Percentiles rank a stretch among this genome's conserved stretches.
Evolutionary conservation across 106 monocot species (phyloP).

Genomic region (Allium sativum): DNA sequence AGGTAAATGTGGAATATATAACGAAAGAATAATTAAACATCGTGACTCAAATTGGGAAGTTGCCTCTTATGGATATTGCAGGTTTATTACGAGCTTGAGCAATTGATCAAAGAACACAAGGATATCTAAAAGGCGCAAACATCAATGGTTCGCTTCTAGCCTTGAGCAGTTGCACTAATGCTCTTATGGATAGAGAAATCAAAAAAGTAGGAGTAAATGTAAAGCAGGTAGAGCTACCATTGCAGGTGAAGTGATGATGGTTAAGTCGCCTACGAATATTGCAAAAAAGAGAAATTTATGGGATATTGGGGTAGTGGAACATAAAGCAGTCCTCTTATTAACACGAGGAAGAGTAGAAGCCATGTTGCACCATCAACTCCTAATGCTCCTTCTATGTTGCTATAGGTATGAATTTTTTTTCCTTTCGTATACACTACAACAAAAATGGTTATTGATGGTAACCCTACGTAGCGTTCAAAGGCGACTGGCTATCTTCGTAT

Average conservation of each 20-base stretch:
- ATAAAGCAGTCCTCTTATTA: constrained; percentile 62
- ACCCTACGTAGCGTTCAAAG: too few species aligned
- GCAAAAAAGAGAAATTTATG: constrained; percentile 89
- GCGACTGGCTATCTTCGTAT: too few species aligned
- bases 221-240: background rate
- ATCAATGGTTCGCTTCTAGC: constrained; percentile 95
- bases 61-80: constrained; percentile 89
- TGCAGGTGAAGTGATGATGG: constrained; percentile 32
- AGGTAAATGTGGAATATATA: constrained; percentile 75
- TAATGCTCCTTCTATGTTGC: constrained; percentile 58
- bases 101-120: constrained; percentile 69
- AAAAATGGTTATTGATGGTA: too few species aligned
- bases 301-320: constrained; percentile 51
- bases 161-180: constrained; percentile 91
- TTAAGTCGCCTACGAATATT: constrained; percentile 44
- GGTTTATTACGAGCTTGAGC: constrained; percentile 88
- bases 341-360: constrained; percentile 73
- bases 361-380: constrained; percentile 36
- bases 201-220: constrained; percentile 20
- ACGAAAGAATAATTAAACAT: constrained; percentile 24
- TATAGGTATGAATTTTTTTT: constrained; percentile 86
- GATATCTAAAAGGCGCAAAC: constrained; percentile 89
- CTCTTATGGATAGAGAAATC: constrained; percentile 37
- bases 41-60: constrained; percentile 51
- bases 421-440: too few species aligned